Evolutionary conservation across 805 yeast species (phyloP), one percentile per base, ranked within the genome.

Genomic region (Ogataea ramenticola): DNA sequence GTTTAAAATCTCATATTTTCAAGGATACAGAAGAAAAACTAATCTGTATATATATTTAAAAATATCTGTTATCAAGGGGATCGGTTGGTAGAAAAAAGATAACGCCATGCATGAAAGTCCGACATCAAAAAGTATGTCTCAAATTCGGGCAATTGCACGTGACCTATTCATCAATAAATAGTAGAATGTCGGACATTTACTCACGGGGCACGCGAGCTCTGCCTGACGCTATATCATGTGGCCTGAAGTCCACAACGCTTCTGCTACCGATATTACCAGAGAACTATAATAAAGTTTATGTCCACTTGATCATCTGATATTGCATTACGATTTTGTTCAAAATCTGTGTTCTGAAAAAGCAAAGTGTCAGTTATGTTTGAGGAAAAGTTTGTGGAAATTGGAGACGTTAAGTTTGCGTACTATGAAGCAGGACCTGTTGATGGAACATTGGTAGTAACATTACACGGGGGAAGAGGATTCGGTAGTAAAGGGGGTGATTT

Each of bases 401-500:
- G 50, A 32, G 52, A 49, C 6, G 51, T 55, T 8, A 30, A 36
- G 2, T 37, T 54, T 19, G 52, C 54, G n/a, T 54, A 49, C 42
- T 47, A 42, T 40, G 42, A 44, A 14, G 36, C 31, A 22, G 53
- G 53, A 3, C 49, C 50, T 11, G 47, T 43, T 14, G 38, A 42
- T 17, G 57, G 54, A 0, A 47, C 46, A 3, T 31, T 53, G 14
- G 52, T 51, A 3, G 52, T 55, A 20, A 55, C 59, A 4, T 43
- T 55, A 15, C 59, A 55, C 22, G 59, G 59, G 10, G 59, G 59
- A 4, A 45, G 58, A 39, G 59, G 59, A 0, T 52, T 53, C 36
- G 59, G 59, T 12, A 42, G 42, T 34, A 55, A 55, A 39, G 41
- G 34, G 11, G 48, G 51, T 20, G 59, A 55, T 33, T 55, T 52